A percentile compares a stretch with the other conserved stretches of the same genome.
Conservation (phyloP, 2,329 filamentous ascomycete genomes). For the Teratosphaeria zuluensis region DNA sequence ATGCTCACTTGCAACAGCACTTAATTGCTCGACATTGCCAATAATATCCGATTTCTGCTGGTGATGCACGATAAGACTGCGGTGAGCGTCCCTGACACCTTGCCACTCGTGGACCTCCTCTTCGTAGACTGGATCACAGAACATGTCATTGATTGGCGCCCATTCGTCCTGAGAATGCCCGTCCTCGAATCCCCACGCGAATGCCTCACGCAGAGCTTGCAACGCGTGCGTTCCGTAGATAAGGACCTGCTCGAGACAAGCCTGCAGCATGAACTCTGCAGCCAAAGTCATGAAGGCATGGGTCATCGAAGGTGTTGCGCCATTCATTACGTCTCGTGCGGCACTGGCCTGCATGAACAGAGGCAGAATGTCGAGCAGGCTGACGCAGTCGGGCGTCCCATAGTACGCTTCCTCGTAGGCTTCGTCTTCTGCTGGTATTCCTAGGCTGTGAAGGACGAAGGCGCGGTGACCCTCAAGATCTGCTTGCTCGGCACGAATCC, state of each 20-base stretch:
- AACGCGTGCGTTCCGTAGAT: slow-evolving; percentile 27
- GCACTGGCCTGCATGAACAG: slow-evolving; percentile 41
- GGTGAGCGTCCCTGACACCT: slow-evolving; percentile 24
- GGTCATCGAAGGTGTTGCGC: slow-evolving; percentile 25
- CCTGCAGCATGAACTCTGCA: slow-evolving; percentile 41
- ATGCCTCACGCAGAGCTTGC: slow-evolving; percentile 30
- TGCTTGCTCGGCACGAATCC: background rate
- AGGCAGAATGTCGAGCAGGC: slow-evolving; percentile 34
- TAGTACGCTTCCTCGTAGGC: slow-evolving; percentile 22
- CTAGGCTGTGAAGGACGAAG: slow-evolving; percentile 11
- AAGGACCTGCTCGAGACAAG: slow-evolving; percentile 40
- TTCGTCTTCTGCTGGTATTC: slow-evolving; percentile 15
- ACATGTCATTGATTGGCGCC: slow-evolving; percentile 14
- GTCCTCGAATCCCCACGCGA: slow-evolving; percentile 34
- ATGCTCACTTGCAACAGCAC: slow-evolving; percentile 18
- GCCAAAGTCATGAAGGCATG: slow-evolving; percentile 36
- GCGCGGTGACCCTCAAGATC: slow-evolving; percentile 17
- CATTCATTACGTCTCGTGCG: slow-evolving; percentile 22
- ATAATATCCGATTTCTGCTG: slow-evolving; percentile 7
- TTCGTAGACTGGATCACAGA: slow-evolving; percentile 24
- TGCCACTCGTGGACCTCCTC: slow-evolving; percentile 29
- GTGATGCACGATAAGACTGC: slow-evolving; percentile 17
- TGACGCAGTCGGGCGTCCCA: slow-evolving; percentile 25
- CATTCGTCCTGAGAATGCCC: slow-evolving; percentile 21
- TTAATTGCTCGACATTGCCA: slow-evolving; percentile 13